phyloP scores from a whole-genome alignment of 2,329 filamentous ascomycete genomes.

The Colletotrichum musicola region DNA sequence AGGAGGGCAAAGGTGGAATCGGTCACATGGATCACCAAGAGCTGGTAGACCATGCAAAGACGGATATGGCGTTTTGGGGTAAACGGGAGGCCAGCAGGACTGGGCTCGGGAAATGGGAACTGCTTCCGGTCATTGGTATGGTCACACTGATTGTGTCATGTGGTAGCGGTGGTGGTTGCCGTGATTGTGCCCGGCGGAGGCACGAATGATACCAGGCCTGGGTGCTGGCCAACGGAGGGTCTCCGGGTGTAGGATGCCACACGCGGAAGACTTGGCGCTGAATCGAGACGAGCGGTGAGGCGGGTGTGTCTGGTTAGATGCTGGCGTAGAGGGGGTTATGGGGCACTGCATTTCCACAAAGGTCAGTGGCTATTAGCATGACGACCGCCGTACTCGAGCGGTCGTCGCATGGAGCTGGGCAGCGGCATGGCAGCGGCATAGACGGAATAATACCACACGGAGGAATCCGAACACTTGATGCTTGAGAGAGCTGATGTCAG shows the following conservation, averaged over 20 bases:
- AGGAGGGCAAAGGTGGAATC: neutral
- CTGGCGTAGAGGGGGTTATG: neutral
- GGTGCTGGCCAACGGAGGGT: constrained; percentile 7
- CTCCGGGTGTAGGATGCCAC: constrained; percentile 5
- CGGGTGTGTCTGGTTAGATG: neutral
- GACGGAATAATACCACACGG: constrained; percentile 30
- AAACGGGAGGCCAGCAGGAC: constrained; percentile 27
- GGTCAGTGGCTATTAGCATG: neutral
- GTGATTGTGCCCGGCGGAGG: neutral
- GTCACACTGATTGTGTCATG: constrained; percentile 21
- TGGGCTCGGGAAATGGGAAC: constrained; percentile 23
- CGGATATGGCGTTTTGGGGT: constrained; percentile 28
- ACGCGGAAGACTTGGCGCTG: constrained; percentile 19
- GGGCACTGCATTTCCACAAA: neutral
- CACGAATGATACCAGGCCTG: constrained; percentile 26
- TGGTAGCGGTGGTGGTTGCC: neutral
- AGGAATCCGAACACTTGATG: neutral
- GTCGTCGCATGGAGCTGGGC: neutral
- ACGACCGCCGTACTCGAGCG: neutral
- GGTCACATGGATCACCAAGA: constrained; percentile 26
- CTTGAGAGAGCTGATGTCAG: neutral
- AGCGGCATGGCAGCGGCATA: constrained; percentile 1
- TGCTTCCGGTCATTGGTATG: constrained; percentile 21
- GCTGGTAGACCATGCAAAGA: constrained; percentile 24
- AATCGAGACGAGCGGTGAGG: neutral